Evolutionary conservation across 139 green algal genomes (phyloP).

Genomic region (Gonium pectorale): DNA sequence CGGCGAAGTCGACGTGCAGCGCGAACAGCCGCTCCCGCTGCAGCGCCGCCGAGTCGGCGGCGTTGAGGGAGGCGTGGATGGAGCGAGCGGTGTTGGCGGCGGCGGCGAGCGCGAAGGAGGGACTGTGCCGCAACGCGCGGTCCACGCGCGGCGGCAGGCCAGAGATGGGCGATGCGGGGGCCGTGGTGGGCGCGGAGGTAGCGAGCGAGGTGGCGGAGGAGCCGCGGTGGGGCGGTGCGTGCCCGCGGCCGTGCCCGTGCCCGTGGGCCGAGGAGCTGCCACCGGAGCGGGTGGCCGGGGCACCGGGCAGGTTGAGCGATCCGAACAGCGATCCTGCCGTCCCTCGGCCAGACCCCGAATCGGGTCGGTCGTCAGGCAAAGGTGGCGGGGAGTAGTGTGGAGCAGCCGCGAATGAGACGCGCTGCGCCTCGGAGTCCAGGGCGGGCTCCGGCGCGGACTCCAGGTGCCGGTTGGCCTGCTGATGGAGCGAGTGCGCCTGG

Average conservation of each 20-base stretch:
- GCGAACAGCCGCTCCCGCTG: conserved; percentile 54
- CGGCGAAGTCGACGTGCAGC: conserved; percentile 43
- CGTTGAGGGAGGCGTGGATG: conserved; percentile 33
- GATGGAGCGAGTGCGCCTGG: neutral
- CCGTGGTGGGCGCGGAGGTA: neutral
- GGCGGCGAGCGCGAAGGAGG: conserved; percentile 24
- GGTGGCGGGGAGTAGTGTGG: neutral
- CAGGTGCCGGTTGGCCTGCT: no score
- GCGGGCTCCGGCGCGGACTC: no score
- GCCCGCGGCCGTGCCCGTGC: neutral
- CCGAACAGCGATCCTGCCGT: neutral
- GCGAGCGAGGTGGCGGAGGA: no score
- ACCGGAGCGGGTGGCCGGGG: neutral
- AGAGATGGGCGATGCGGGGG: neutral
- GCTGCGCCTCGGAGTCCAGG: neutral
- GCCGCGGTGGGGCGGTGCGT: no score
- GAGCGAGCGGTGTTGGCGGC: conserved; percentile 28
- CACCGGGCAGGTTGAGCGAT: conserved; percentile 19
- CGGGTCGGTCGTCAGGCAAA: no score
- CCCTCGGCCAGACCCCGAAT: no score
- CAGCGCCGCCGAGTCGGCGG: conserved; percentile 33
- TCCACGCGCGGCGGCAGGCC: conserved; percentile 17
- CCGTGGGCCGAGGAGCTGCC: neutral
- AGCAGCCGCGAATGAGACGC: conserved; percentile 14
- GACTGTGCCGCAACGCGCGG: neutral